Evolutionary conservation across 805 yeast genomes (phyloP).

Genomic region (Jamesozyma piceae): DNA sequence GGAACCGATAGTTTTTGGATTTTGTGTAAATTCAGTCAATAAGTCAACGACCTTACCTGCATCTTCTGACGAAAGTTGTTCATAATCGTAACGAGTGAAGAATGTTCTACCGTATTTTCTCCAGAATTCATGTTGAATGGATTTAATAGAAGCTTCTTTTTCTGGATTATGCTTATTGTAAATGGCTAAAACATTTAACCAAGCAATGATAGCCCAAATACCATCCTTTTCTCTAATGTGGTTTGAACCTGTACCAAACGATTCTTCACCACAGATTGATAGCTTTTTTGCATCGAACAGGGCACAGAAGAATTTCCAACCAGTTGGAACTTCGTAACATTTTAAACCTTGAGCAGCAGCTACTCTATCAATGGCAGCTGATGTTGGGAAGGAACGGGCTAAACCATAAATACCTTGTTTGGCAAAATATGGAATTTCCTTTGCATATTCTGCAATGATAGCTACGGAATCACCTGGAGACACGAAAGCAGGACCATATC

Average conservation of each 20-base stretch:
- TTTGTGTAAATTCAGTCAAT: slow-evolving; percentile 35
- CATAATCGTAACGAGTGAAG: slow-evolving; percentile 92
- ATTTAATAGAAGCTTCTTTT: slow-evolving; percentile 55
- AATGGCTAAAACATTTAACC: slow-evolving; percentile 91
- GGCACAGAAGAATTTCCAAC: slow-evolving; percentile 97
- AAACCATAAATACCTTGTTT: slow-evolving; percentile 81
- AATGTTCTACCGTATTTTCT: slow-evolving; percentile 88
- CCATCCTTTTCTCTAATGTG: slow-evolving; percentile 98
- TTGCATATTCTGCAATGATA: slow-evolving; percentile 87
- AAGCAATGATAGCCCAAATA: slow-evolving; percentile 92
- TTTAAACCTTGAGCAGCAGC: slow-evolving; percentile 67
- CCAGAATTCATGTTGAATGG: slow-evolving; percentile 85
- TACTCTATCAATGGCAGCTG: slow-evolving; percentile 86
- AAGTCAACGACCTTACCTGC: slow-evolving; percentile 59
- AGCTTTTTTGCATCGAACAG: slow-evolving; percentile 86
- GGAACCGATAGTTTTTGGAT: slow-evolving; percentile 40
- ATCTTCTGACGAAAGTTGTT: slow-evolving; percentile 65
- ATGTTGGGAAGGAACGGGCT: slow-evolving; percentile 97
- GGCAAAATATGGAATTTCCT: slow-evolving; percentile 85
- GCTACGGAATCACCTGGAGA: slow-evolving; percentile 99
- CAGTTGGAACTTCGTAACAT: slow-evolving; percentile 93
- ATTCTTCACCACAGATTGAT: slow-evolving; percentile 96
- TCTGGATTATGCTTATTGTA: slow-evolving; percentile 55
- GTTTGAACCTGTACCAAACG: slow-evolving; percentile 95
- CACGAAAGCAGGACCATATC: slow-evolving; percentile 77